A percentile compares a stretch with the other conserved stretches of the same genome.
These are phyloP conservation scores for Arabidopsis arenosa DNA, from an alignment of 345 rosid species.

Conservation along the genomic window DNA sequence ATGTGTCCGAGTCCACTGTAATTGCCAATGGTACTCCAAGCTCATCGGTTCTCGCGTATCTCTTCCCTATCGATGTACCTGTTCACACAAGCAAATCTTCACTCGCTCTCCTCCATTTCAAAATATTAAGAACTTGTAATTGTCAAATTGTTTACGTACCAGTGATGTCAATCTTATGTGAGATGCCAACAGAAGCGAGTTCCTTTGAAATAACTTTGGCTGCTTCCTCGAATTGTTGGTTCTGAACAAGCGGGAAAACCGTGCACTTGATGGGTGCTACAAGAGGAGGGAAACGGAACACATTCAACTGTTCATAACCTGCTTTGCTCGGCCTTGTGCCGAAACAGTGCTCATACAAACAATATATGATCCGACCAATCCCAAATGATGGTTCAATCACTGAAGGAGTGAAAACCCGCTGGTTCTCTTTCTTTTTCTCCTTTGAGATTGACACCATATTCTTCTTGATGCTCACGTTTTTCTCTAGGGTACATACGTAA, in stretches of 20 bases:
- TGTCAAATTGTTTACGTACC: conserved; percentile 45
- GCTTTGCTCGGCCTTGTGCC: conserved; percentile 84
- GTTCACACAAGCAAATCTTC: conserved; percentile 12
- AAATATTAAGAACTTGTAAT: neutral
- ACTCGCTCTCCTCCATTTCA: conserved; percentile 3
- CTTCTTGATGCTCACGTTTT: conserved; percentile 67
- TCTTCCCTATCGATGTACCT: conserved; percentile 92
- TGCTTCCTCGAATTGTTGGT: too few species aligned
- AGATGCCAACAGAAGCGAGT: conserved; percentile 79
- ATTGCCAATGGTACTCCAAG: conserved; percentile 93
- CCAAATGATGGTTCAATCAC: conserved; percentile 95
- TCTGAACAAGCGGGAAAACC: too few species aligned
- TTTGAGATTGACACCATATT: conserved; percentile 84
- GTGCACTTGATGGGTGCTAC: too few species aligned
- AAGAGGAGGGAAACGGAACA: conserved; percentile 85
- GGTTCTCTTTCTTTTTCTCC: conserved; percentile 89
- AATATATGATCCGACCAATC: conserved; percentile 86
- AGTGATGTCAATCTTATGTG: conserved; percentile 88
- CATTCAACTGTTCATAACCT: conserved; percentile 82
- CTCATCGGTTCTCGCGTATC: conserved; percentile 92
- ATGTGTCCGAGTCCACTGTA: conserved; percentile 69
- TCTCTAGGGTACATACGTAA: conserved; percentile 70
- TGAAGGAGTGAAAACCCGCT: conserved; percentile 82
- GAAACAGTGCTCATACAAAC: conserved; percentile 87
- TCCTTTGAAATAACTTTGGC: conserved; percentile 65